Base-by-base conservation (phyloP, 257 asterid species). In the Solanum verrucosum region DNA sequence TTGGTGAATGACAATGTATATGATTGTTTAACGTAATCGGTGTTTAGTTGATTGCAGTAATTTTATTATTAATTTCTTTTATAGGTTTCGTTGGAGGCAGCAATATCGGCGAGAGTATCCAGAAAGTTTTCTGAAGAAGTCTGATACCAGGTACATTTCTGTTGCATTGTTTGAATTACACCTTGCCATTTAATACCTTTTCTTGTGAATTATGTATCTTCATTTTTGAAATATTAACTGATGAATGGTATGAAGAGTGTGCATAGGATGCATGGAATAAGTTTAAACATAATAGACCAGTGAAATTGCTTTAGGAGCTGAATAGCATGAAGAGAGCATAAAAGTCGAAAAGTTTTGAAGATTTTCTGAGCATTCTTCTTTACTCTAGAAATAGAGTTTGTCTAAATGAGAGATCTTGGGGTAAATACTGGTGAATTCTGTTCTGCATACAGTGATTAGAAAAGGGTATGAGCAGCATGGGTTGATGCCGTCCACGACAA, bases 61-160 rank as follows among this genome's bases (percentile, higher is more conserved):
- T 87, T n/a, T 83, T 34, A 46, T 42, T 81, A 49, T 77, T 89
- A 85, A 86, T 5, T 90, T 84, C 85, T 49, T 84, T 88, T 90
- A 74, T 89, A 96, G 99, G 91, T 95, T 93, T 88, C 96, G 99
- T 71, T 97, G 99, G 98, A 89, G 92, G 79, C 99, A 97, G 52
- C 98, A 94, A 85, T 96, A 90, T 91, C 93, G 94, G 18, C 92
- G 95, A 82, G 97, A 96, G 86, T 96, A 94, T 88, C 99, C 99
- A 2, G 99, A 94, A 74, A 87, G 92, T 83, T 94, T 96, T 91
- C 91, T 97, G 92, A 93, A 94, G 86, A 96, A 95, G 84, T 92
- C 98, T 84, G 98, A 96, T 84, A 87, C 95, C 73, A 95, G 99
- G 99, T 96, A 89, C 5, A 35, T 18, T 70, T 56, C 15, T 82